Evolutionary conservation across 805 yeast species (phyloP).

Genomic region (Isabelozyma pseudorhagii): DNA sequence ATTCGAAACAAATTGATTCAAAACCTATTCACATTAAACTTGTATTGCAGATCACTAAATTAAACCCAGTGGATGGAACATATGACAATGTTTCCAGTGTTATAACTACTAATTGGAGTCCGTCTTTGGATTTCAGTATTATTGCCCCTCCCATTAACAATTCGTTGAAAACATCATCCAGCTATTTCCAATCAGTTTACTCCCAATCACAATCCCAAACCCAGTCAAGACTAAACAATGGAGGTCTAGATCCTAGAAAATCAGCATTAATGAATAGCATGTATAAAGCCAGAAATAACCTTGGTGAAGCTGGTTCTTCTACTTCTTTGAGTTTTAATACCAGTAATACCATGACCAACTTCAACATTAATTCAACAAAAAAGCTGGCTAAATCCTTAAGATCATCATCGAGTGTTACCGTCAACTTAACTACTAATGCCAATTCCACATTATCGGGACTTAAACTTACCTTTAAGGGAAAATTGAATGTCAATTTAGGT

Average conservation of each 20-base stretch:
- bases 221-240: conserved; percentile 3
- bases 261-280: conserved; percentile 19
- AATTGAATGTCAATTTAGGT: conserved; percentile 58
- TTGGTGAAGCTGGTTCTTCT: not conserved
- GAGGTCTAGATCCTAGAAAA: conserved; percentile 9
- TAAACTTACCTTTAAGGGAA: conserved; percentile 59
- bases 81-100: conserved; percentile 18
- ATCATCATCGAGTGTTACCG: conserved; percentile 29
- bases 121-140: conserved; percentile 34
- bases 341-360: not conserved
- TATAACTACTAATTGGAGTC: conserved; percentile 38
- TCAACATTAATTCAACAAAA: conserved; percentile 1
- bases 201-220: conserved; percentile 13
- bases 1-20: conserved; percentile 12
- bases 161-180: conserved; percentile 25
- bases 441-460: conserved; percentile 27
- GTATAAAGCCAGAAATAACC: conserved; percentile 12
- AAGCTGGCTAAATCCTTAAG: conserved; percentile 3
- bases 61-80: conserved; percentile 1
- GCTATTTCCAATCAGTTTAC: conserved; percentile 17
- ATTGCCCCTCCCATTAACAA: conserved; percentile 39
- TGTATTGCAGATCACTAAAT: conserved; percentile 21
- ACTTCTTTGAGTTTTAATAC: not conserved
- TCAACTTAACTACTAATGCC: conserved; percentile 28
- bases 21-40: conserved; percentile 26